Conservation (phyloP, 768 basidiomycete genomes). For the Psilocybe tampanensis region DNA sequence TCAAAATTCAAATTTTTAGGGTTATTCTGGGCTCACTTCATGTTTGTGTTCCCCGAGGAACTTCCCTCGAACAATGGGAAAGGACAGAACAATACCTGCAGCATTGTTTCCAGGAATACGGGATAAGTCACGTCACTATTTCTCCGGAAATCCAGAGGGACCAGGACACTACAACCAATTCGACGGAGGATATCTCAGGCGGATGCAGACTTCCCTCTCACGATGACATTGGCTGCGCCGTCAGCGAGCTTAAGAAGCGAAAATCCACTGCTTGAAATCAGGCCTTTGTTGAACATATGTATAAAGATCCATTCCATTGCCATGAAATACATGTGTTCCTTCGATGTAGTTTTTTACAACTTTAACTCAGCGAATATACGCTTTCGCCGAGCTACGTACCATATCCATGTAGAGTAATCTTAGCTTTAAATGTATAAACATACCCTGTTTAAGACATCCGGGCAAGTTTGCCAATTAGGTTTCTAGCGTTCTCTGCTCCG, state of each 20-base stretch:
- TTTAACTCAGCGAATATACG: background rate
- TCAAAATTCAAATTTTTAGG: conserved; percentile 13
- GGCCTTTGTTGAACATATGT: too few relatives aligned
- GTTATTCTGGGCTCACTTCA: conserved; percentile 57
- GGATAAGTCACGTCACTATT: conserved; percentile 57
- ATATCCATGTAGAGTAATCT: background rate
- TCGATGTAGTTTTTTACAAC: background rate
- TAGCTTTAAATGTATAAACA: background rate
- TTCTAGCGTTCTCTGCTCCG: too few relatives aligned
- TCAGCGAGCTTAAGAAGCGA: conserved; percentile 39
- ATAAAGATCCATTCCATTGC: background rate
- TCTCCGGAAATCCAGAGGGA: conserved; percentile 48
- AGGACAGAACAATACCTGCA: conserved; percentile 49
- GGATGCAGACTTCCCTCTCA: conserved; percentile 38
- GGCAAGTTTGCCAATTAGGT: background rate
- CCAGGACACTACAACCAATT: conserved; percentile 30
- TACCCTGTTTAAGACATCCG: background rate
- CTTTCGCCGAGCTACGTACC: background rate
- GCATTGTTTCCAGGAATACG: conserved; percentile 54
- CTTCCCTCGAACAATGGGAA: conserved; percentile 52
- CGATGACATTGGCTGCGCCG: conserved; percentile 46
- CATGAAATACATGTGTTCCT: conserved; percentile 1
- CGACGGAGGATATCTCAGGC: conserved; percentile 27
- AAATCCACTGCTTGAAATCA: conserved; percentile 18
- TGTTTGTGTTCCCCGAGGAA: conserved; percentile 50